Evolutionary conservation across 371 early-diverging fungal genomes (phyloP).

Genomic region (Massospora cicadina): DNA sequence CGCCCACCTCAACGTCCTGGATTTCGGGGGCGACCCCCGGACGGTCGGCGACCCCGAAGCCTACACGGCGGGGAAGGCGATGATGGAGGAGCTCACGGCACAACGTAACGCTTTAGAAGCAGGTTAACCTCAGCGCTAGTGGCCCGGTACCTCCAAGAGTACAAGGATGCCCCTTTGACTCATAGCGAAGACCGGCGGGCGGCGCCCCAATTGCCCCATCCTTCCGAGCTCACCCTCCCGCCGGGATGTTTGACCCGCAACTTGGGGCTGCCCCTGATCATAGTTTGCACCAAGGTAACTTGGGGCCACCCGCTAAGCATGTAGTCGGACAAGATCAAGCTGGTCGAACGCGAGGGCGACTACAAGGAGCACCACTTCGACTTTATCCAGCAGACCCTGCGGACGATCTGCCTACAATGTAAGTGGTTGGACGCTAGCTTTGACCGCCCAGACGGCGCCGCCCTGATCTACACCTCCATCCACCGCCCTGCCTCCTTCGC

Average conservation of each 20-base stretch:
- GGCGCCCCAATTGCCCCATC: constrained; percentile 12
- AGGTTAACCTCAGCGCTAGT: constrained; percentile 18
- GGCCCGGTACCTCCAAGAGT: constrained; percentile 37
- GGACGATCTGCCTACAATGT: constrained; percentile 83
- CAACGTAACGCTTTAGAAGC: constrained; percentile 24
- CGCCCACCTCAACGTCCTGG: constrained; percentile 36
- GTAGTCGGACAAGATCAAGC: constrained; percentile 59
- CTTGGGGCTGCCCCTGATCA: constrained; percentile 68
- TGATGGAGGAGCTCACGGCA: constrained; percentile 55
- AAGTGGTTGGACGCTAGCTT: constrained; percentile 15
- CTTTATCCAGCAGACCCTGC: constrained; percentile 81
- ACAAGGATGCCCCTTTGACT: constrained; percentile 25
- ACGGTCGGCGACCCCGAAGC: constrained; percentile 18
- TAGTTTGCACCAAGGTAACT: constrained; percentile 80
- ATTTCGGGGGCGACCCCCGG: constrained; percentile 28
- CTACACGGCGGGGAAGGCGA: constrained; percentile 44
- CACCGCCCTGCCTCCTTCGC: constrained; percentile 56
- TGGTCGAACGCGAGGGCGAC: constrained; percentile 61
- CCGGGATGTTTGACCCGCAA: constrained; percentile 62
- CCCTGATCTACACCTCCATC: constrained; percentile 75
- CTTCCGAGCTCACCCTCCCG: constrained; percentile 29
- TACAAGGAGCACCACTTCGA: constrained; percentile 87
- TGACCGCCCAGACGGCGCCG: constrained; percentile 57
- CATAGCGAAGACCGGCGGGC: constrained; percentile 11
- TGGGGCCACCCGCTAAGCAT: constrained; percentile 1